A percentile compares a stretch with the other conserved stretches of the same genome.
Evolutionary conservation across 352 stramenopile species (phyloP).

Genomic region (Pythium utonaiense): DNA sequence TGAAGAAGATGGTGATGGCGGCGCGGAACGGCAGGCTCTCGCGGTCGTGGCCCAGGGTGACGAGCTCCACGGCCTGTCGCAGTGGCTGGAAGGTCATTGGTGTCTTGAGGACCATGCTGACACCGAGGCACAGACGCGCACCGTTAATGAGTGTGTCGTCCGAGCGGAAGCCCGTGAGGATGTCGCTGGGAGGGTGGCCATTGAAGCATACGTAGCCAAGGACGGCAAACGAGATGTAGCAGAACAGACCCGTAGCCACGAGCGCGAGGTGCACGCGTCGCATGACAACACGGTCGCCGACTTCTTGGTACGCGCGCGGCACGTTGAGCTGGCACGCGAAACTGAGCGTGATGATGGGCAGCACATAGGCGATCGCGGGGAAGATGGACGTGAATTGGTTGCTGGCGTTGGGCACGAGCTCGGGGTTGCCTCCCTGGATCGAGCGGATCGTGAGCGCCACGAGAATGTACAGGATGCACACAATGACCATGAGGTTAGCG

Average conservation of each 20-base stretch:
- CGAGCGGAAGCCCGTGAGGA: constrained; percentile 67
- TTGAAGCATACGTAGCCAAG: constrained; percentile 80
- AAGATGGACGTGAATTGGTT: constrained; percentile 61
- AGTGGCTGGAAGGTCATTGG: constrained; percentile 85
- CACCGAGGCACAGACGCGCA: constrained; percentile 61
- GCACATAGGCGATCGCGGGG: constrained; percentile 59
- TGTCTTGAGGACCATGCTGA: constrained; percentile 80
- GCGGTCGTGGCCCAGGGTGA: constrained; percentile 63
- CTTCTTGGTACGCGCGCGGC: constrained; percentile 72
- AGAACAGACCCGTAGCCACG: constrained; percentile 41
- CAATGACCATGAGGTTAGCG: constrained; percentile 70
- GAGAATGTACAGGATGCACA: constrained; percentile 81
- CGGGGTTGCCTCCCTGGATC: constrained; percentile 35
- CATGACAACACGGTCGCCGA: constrained; percentile 69
- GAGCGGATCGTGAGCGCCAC: constrained; percentile 54
- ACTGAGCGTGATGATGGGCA: constrained; percentile 79
- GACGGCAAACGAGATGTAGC: constrained; percentile 65
- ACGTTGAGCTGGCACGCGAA: constrained; percentile 84
- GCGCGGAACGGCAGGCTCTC: constrained; percentile 68
- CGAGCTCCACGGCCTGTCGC: constrained; percentile 70
- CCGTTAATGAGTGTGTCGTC: constrained; percentile 79
- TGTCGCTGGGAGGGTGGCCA: constrained; percentile 78
- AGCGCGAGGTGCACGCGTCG: constrained; percentile 64
- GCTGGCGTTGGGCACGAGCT: constrained; percentile 35
- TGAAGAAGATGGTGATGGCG: constrained; percentile 63